Evolutionary conservation across 2,329 filamentous ascomycete species (phyloP).

Genomic region (Piedraia hortae): DNA sequence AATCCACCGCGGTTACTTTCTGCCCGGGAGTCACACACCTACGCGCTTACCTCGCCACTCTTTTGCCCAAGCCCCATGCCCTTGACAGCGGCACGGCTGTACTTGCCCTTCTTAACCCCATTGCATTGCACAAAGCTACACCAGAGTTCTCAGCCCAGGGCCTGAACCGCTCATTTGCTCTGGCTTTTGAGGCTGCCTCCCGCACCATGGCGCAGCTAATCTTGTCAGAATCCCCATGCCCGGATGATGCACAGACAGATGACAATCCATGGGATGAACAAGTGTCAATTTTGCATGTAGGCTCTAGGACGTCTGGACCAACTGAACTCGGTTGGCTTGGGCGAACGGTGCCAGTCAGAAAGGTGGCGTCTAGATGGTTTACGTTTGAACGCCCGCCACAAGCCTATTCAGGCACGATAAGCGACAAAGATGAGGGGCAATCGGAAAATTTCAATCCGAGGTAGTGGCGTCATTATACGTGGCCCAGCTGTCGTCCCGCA

Average conservation of each 20-base stretch:
- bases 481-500: too few species aligned
- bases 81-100: conserved; percentile 5
- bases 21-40: conserved; percentile 49
- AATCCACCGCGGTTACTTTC: conserved; percentile 43
- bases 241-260: neutral
- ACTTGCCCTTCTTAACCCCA: conserved; percentile 36
- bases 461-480: too few species aligned
- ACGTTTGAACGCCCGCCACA: conserved; percentile 6
- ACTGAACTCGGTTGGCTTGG: conserved; percentile 20
- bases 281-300: conserved; percentile 21
- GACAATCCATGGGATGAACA: conserved; percentile 17
- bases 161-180: conserved; percentile 32
- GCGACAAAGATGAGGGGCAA: too few species aligned
- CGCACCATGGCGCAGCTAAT: conserved; percentile 12
- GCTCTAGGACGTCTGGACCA: conserved; percentile 15
- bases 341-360: conserved; percentile 17
- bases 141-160: conserved; percentile 55
- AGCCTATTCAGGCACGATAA: too few species aligned
- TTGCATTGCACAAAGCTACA: conserved; percentile 37
- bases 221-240: conserved; percentile 14
- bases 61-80: conserved; percentile 1
- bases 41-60: conserved; percentile 35
- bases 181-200: conserved; percentile 32
- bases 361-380: conserved; percentile 20
- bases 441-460: too few species aligned